These are phyloP conservation scores for Pseudocercospora cruenta DNA, from an alignment of 2,329 filamentous ascomycete genomes.

Conservation along the genomic window DNA sequence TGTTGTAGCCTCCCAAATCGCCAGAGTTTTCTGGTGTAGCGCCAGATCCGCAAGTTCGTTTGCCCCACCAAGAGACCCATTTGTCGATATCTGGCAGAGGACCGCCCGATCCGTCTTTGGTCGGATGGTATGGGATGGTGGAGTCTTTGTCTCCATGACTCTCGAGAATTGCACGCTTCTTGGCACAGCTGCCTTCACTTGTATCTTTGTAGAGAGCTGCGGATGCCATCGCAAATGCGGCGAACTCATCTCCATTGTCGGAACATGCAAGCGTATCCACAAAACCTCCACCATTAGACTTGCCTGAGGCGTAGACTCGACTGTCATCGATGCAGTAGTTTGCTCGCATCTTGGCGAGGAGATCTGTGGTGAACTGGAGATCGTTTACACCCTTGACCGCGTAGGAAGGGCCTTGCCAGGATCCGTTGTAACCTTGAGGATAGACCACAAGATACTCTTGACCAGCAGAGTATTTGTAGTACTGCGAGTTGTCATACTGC, in stretches of 20 bases:
- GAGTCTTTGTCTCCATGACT: conserved; percentile 49
- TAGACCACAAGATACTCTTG: conserved; percentile 52
- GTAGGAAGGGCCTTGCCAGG: conserved; percentile 49
- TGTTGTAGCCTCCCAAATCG: conserved; percentile 35
- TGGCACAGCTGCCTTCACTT: conserved; percentile 31
- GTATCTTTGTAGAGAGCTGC: conserved; percentile 50
- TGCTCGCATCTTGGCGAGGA: conserved; percentile 45
- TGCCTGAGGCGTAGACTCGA: conserved; percentile 53
- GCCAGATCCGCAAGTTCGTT: conserved; percentile 38
- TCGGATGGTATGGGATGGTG: conserved; percentile 46
- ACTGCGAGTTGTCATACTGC: conserved; percentile 50
- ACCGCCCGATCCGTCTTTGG: conserved; percentile 35
- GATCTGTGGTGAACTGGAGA: conserved; percentile 49
- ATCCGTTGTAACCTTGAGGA: conserved; percentile 45
- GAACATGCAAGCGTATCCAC: conserved; percentile 53
- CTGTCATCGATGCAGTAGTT: conserved; percentile 51
- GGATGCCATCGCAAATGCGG: conserved; percentile 55
- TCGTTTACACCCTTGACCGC: conserved; percentile 46
- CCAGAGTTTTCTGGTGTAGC: conserved; percentile 32
- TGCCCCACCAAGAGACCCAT: conserved; percentile 46
- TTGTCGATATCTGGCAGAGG: conserved; percentile 34
- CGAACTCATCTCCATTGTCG: conserved; percentile 47
- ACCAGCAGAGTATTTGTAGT: conserved; percentile 50
- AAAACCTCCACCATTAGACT: conserved; percentile 59
- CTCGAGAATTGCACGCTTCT: conserved; percentile 47